These are phyloP conservation scores for Rhynchosporium secalis DNA, from an alignment of 2,329 filamentous ascomycete genomes.

Conservation along the genomic window DNA sequence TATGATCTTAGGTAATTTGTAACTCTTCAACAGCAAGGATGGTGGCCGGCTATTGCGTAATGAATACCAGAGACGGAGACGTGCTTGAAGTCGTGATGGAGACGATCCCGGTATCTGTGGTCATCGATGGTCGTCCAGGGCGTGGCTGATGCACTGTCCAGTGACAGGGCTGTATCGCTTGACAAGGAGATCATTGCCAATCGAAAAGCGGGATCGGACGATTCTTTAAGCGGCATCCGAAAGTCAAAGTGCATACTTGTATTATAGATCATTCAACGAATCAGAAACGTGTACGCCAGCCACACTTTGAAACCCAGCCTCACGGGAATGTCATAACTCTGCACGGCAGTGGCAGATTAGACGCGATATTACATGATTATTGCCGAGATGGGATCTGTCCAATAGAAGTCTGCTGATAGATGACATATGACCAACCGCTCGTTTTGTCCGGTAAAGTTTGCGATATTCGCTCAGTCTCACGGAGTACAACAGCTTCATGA, in stretches of 20 bases:
- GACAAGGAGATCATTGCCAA: neutral
- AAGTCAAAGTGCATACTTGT: neutral
- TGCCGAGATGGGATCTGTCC: neutral
- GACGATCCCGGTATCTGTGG: constrained; percentile 13
- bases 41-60: constrained; percentile 12
- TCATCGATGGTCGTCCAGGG: constrained; percentile 12
- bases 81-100: constrained; percentile 12
- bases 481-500: too few species aligned
- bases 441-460: too few species aligned
- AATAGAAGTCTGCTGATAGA: neutral
- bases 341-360: neutral
- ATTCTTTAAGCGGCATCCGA: neutral
- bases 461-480: too few species aligned
- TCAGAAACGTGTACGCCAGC: neutral
- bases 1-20: constrained; percentile 12
- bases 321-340: neutral
- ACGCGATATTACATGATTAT: neutral
- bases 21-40: constrained; percentile 12
- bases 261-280: neutral
- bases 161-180: constrained; percentile 3
- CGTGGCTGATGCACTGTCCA: constrained; percentile 5
- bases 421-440: too few species aligned
- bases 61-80: constrained; percentile 11
- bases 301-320: neutral
- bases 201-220: constrained; percentile 4